Evolutionary conservation across 2,329 filamentous ascomycete species (phyloP), one percentile per base, ranked within the genome.

Genomic region (Alternaria angustiovoidea): DNA sequence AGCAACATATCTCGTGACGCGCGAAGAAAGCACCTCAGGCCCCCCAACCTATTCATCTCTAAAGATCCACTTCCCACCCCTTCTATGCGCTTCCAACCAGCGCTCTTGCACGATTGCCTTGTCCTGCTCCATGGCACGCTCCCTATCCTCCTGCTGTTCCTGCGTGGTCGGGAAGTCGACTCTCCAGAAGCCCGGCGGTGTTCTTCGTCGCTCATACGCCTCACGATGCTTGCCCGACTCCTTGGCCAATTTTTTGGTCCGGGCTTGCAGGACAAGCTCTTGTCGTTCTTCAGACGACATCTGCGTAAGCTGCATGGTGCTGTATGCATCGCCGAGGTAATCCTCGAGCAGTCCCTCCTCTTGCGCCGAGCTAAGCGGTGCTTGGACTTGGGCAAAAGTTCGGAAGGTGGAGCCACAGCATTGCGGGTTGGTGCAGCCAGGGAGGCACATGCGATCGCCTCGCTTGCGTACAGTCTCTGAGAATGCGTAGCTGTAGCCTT

Each of bases 121-220:
- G 73, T 91, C 89, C 61, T 87, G 80, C 68, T 83, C 84, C n/a
- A 82, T 83, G 0, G 90, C 91, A 72, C 89, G 88, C 61, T 85
- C 84, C 58, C 86, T 86, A 69, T 94, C 88, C 53, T 83, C 81
- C 67, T 87, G 82, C 28, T 89, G 79, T 78, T 97, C 92, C 75
- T 98, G 95, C 1, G 95, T 97, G 26, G 82, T 88, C 1, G 94
- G 94, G 75, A 99, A 96, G 68, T 96, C 94, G 2, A 90, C 86
- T 54, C 92, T 85, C 95, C 95, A 99, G 75, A 92, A 98, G 0
- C 93, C 94, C 2, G 93, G 92, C 12, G 95, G 94, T 9, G 91
- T 92, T 44, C 81, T 83, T 63, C 87, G 85, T 51, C 93, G 86
- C 61, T 89, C 86, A 77, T 90, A 93, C 28, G 88, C 85, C 68